Evolutionary conservation across 805 yeast species (phyloP).

Genomic region (Hanseniaspora meyeri): DNA sequence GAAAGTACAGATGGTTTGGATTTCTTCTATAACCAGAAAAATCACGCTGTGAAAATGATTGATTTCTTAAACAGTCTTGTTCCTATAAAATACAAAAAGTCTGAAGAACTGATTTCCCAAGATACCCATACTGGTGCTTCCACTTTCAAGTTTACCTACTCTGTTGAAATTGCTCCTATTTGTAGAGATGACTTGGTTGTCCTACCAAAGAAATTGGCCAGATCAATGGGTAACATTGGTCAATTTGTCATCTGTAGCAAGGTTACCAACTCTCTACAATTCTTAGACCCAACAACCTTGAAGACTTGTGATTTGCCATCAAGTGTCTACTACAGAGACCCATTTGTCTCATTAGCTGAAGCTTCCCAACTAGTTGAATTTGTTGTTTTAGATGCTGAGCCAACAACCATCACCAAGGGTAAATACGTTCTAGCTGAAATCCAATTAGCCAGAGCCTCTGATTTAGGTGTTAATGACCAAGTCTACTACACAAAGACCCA

Average conservation of each 20-base stretch:
- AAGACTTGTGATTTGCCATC: slow-evolving; percentile 67
- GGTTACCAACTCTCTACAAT: slow-evolving; percentile 69
- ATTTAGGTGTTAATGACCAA: slow-evolving; percentile 74
- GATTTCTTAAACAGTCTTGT: slow-evolving; percentile 78
- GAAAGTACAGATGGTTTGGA: slow-evolving; percentile 91
- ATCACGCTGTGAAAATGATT: slow-evolving; percentile 87
- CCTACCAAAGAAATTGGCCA: slow-evolving; percentile 76
- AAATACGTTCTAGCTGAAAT: slow-evolving; percentile 77
- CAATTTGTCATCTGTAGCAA: slow-evolving; percentile 76
- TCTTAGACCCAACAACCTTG: slow-evolving; percentile 72
- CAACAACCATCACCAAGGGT: slow-evolving; percentile 68
- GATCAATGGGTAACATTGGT: slow-evolving; percentile 67
- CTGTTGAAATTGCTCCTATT: slow-evolving; percentile 89
- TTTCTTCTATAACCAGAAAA: slow-evolving; percentile 76
- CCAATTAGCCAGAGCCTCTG: slow-evolving; percentile 79
- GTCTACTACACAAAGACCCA: slow-evolving; percentile 81
- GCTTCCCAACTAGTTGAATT: slow-evolving; percentile 71
- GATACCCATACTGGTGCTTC: slow-evolving; percentile 87
- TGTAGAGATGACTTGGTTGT: slow-evolving; percentile 95
- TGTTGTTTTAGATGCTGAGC: slow-evolving; percentile 86
- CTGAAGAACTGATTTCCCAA: slow-evolving; percentile 81
- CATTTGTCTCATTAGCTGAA: slow-evolving; percentile 68
- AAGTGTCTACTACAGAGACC: slow-evolving; percentile 63
- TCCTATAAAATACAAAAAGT: slow-evolving; percentile 69
- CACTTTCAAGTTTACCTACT: slow-evolving; percentile 77